Evolutionary conservation across 192 early-diverging fungal species (phyloP).

Genomic region (Coemansia asiatica): DNA sequence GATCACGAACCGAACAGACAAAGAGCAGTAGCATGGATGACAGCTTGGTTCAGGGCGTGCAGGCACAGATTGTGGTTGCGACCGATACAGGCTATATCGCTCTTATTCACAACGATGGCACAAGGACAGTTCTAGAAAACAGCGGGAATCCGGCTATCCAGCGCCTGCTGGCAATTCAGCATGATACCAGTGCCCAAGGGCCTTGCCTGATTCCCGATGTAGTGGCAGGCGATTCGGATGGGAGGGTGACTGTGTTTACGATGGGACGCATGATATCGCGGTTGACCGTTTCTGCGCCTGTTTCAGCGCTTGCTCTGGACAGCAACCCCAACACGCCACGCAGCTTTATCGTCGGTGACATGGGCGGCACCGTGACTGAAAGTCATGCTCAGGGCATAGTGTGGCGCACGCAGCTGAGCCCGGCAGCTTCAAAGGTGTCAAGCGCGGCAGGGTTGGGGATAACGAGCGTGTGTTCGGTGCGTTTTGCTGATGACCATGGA

Average conservation of each 20-base stretch:
- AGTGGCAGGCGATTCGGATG: conserved; percentile 43
- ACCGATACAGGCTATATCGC: conserved; percentile 30
- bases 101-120: conserved; percentile 20
- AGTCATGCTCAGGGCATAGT: conserved; percentile 33
- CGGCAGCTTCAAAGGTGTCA: not conserved
- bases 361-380: conserved; percentile 36
- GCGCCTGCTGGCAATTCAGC: conserved; percentile 13
- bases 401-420: conserved; percentile 33
- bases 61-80: conserved; percentile 26
- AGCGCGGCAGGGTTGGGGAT: conserved; percentile 12
- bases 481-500: conserved; percentile 31
- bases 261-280: conserved; percentile 42
- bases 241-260: conserved; percentile 27
- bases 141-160: conserved; percentile 33
- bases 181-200: not conserved
- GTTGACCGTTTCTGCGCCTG: conserved; percentile 29
- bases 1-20: not conserved
- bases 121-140: conserved; percentile 15
- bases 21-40: not conserved
- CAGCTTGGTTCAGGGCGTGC: not conserved
- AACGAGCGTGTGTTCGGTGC: conserved; percentile 28
- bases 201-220: conserved; percentile 15
- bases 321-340: conserved; percentile 35
- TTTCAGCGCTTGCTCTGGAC: conserved; percentile 32
- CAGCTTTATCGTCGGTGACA: conserved; percentile 43